Evolutionary conservation across 2,329 filamentous ascomycete species (phyloP).

Genomic region (Plenodomus biglobosus): DNA sequence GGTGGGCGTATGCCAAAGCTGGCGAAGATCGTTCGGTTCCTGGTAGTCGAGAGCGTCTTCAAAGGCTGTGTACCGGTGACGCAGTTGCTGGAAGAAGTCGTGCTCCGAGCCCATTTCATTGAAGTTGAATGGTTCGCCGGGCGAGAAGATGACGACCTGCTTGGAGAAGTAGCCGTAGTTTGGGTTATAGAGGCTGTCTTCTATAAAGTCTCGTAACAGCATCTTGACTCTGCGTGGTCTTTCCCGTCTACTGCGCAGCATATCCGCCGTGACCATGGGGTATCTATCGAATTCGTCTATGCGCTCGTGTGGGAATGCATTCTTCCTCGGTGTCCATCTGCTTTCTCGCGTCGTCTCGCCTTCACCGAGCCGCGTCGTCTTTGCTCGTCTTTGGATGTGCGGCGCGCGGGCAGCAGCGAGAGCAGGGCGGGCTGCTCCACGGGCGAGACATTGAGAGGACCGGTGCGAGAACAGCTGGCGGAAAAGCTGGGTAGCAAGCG

Average conservation of each 20-base stretch:
- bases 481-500: constrained; percentile 75
- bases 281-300: constrained; percentile 78
- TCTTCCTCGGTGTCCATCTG: constrained; percentile 82
- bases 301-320: constrained; percentile 74
- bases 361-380: constrained; percentile 30
- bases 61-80: constrained; percentile 81
- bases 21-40: constrained; percentile 72
- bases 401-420: constrained; percentile 44
- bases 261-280: constrained; percentile 80
- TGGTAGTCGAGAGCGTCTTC: constrained; percentile 81
- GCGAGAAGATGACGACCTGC: constrained; percentile 92
- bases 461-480: constrained; percentile 80
- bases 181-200: constrained; percentile 96
- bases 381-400: constrained; percentile 33
- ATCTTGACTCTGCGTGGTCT: constrained; percentile 90
- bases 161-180: constrained; percentile 96
- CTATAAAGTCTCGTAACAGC: constrained; percentile 95
- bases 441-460: constrained; percentile 56
- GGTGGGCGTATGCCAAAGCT: constrained; percentile 97
- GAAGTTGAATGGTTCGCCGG: constrained; percentile 90
- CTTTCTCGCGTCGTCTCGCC: constrained; percentile 59
- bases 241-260: constrained; percentile 70
- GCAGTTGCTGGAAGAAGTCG: constrained; percentile 76
- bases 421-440: constrained; percentile 42
- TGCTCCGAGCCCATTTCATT: constrained; percentile 76